These are phyloP conservation scores for Ganoderma multipileum DNA, from an alignment of 1,284 basidiomycete species.

Conservation along the genomic window DNA sequence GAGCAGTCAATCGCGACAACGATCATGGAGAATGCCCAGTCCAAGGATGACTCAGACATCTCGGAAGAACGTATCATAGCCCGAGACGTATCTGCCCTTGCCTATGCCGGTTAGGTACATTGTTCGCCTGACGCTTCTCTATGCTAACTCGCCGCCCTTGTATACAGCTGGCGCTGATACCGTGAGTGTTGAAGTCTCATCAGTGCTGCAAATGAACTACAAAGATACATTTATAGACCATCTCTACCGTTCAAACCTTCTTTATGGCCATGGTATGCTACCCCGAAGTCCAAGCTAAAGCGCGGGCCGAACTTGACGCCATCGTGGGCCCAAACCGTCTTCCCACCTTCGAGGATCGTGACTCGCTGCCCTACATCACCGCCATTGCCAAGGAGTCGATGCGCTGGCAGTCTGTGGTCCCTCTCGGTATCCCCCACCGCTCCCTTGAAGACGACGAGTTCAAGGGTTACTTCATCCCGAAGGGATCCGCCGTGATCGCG, in stretches of 20 bases:
- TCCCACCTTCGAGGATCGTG: constrained; percentile 44
- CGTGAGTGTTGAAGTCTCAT: constrained; percentile 6
- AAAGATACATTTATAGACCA: constrained; percentile 11
- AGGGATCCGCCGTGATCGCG: constrained; percentile 35
- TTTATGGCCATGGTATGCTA: constrained; percentile 44
- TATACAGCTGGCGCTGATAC: constrained; percentile 28
- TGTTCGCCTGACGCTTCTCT: background rate
- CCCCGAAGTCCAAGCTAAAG: constrained; percentile 46
- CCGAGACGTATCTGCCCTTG: constrained; percentile 20
- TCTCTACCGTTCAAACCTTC: constrained; percentile 35
- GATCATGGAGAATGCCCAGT: constrained; percentile 17
- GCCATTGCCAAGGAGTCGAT: constrained; percentile 23
- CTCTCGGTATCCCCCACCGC: constrained; percentile 38
- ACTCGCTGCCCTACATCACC: constrained; percentile 22
- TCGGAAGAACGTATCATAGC: constrained; percentile 18
- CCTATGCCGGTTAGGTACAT: constrained; percentile 23
- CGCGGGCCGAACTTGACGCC: constrained; percentile 37
- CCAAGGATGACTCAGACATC: constrained; percentile 16
- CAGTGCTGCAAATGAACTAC: background rate
- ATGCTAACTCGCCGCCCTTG: background rate
- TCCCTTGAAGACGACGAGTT: constrained; percentile 40
- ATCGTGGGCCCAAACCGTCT: constrained; percentile 39
- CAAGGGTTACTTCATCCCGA: constrained; percentile 39
- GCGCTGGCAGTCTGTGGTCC: constrained; percentile 27
- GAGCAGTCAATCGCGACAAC: constrained; percentile 19